Conservation (phyloP, 345 rosid genomes). For the Arabidopsis arenosa region DNA sequence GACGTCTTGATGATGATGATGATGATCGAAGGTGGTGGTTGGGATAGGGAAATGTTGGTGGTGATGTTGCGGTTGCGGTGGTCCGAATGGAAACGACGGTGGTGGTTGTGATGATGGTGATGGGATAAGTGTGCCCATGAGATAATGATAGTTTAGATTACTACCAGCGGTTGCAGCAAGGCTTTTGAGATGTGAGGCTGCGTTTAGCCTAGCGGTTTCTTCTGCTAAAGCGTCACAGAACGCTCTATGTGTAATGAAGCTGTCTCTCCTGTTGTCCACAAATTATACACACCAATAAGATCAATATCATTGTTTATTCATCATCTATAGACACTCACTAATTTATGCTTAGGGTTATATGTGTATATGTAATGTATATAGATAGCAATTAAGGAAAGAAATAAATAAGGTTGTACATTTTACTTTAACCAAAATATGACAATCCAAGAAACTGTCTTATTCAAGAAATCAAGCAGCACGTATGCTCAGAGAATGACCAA, state of each 20-base stretch:
- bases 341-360: not conserved
- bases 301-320: no score
- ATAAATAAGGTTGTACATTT: not conserved
- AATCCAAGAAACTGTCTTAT: constrained; percentile 34
- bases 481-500: constrained; percentile 30
- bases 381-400: not conserved
- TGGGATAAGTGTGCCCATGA: constrained; percentile 54
- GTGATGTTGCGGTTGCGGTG: constrained; percentile 44
- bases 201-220: constrained; percentile 90
- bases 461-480: constrained; percentile 29
- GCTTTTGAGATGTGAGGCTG: constrained; percentile 57
- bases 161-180: constrained; percentile 35
- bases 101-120: constrained; percentile 51
- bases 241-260: constrained; percentile 96
- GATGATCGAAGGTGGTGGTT: constrained; percentile 46
- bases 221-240: constrained; percentile 97
- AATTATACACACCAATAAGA: constrained; percentile 1
- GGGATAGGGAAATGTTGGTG: constrained; percentile 43
- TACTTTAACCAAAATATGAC: constrained; percentile 28
- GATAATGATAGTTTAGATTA: constrained; percentile 58
- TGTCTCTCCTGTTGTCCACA: constrained; percentile 72
- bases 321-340: not conserved
- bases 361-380: not conserved
- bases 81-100: constrained; percentile 60
- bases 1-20: constrained; percentile 46